A percentile compares a stretch with the other conserved stretches of the same genome.
phyloP scores from a whole-genome alignment of 495 filamentous ascomycete species.

The Aspergillus nanangensis region DNA sequence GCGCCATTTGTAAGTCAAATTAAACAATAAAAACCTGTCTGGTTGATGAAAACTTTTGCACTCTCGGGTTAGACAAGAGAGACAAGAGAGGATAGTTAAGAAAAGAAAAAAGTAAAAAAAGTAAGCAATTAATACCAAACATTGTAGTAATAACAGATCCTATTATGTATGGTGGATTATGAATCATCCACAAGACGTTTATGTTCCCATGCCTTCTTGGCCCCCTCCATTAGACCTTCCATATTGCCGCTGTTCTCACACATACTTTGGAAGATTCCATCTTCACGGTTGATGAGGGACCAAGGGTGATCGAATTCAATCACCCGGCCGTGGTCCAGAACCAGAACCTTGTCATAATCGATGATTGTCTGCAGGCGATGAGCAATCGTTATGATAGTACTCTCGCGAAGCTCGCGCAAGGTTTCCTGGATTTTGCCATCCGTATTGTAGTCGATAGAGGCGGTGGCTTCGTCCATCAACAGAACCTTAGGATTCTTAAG shows the following conservation, averaged over 20 bases:
- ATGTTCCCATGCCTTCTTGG: constrained; percentile 65
- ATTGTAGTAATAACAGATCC: constrained; percentile 6
- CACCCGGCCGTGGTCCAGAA: constrained; percentile 84
- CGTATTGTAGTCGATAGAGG: constrained; percentile 95
- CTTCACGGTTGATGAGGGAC: constrained; percentile 63
- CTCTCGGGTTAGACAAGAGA: background rate
- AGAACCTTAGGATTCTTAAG: constrained; percentile 89
- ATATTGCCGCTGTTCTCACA: constrained; percentile 93
- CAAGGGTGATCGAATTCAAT: constrained; percentile 87
- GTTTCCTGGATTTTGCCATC: constrained; percentile 96
- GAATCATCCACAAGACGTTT: constrained; percentile 51
- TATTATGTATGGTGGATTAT: constrained; percentile 16
- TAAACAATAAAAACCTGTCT: no score
- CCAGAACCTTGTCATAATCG: constrained; percentile 97
- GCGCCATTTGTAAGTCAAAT: no score
- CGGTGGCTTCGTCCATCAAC: constrained; percentile 99
- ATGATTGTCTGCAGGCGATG: constrained; percentile 95
- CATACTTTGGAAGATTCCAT: constrained; percentile 80
- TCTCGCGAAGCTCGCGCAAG: constrained; percentile 76
- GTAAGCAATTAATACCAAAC: background rate
- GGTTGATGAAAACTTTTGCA: background rate
- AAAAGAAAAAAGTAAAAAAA: background rate
- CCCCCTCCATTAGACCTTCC: constrained; percentile 63
- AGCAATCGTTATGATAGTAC: constrained; percentile 97
- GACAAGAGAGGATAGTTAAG: background rate